Base-by-base conservation (phyloP, 163 green algal genomes). In the Scenedesmus sp. region DNA sequence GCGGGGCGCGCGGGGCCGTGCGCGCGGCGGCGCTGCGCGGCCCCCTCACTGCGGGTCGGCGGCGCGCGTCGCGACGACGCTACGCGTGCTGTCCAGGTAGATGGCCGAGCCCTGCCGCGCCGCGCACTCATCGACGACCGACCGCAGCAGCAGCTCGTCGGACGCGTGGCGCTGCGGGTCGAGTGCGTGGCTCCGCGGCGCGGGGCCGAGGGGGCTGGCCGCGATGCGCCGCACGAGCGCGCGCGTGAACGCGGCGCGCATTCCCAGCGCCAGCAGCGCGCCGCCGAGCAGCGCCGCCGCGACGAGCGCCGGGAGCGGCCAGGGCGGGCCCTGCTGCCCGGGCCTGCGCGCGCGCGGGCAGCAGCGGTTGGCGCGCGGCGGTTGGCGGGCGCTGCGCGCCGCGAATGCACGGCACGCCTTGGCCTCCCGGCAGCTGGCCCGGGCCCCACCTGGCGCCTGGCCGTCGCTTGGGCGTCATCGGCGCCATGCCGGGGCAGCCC, bases 61-160 rank as follows among this genome's bases (percentile, higher is more conserved):
- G 24, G 18, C 24, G 20, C n/a, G 26, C 24, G 28, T 34, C 14
- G 26, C 26, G 29, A 75, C 66, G 20, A 63, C 9, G 29, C 26
- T 6, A 17, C 48, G 47, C 17, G 29, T 17, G 26, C 17, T 31
- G 1, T 75, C 66, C 31, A 77, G n/a, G 22, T 26, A 22, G 14
- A 67, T 51, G 6, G 33, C 20, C 3, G 26, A 65, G 13, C 54
- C 33, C 22, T 66, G 13, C 53, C 44, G 53, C 50, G 48, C 64
- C 17, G 14, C 33, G 29, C 69, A 77, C 54, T 77, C 69, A 5
- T 42, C 53, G 0, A 66, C 53, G n/a, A 77, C 11, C 53, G 47
- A 53, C 18, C 51, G 53, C 53, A 77, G 34, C 53, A 77, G 45
- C 53, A 57, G 60, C 69, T 77, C 53, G 9, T 67, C 54, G 29